These are phyloP conservation scores for Novakomyces olei DNA, from an alignment of 805 yeast genomes.

Conservation along the genomic window DNA sequence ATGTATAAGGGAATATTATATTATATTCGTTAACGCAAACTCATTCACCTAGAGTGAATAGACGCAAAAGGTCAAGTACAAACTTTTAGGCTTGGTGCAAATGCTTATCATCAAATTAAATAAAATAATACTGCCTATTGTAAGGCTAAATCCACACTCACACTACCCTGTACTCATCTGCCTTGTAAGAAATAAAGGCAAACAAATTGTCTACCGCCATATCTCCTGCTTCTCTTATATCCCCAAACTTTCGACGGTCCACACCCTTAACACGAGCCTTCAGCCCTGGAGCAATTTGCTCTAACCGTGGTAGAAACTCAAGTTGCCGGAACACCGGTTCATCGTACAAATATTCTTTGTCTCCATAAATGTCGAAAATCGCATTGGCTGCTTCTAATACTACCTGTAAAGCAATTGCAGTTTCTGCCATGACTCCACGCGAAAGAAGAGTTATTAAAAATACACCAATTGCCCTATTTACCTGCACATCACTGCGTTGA, in stretches of 20 bases:
- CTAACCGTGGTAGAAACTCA: constrained; percentile 24
- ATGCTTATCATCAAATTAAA: too few relatives aligned
- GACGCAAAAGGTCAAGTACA: too few relatives aligned
- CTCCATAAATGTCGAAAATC: constrained; percentile 62
- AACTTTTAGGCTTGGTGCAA: too few relatives aligned
- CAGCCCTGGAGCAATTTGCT: constrained; percentile 24
- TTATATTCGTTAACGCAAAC: too few relatives aligned
- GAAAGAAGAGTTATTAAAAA: constrained; percentile 1
- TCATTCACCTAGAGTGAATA: too few relatives aligned
- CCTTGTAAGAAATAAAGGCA: constrained; percentile 60
- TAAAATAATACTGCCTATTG: too few relatives aligned
- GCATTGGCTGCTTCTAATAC: constrained; percentile 40
- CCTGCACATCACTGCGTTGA: not conserved
- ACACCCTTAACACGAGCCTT: constrained; percentile 35
- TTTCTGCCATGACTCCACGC: too few relatives aligned
- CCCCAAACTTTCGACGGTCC: constrained; percentile 39
- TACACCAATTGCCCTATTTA: constrained; percentile 16
- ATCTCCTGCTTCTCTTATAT: constrained; percentile 38
- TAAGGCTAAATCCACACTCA: too few relatives aligned
- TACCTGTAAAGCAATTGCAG: constrained; percentile 18
- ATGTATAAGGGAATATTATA: too few relatives aligned
- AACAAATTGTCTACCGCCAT: constrained; percentile 45
- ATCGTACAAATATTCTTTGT: constrained; percentile 45
- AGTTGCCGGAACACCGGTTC: constrained; percentile 38
- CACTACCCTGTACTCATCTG: too few relatives aligned